Conservation (phyloP, 2,329 filamentous ascomycete genomes). For the Tolypocladium amazonense region DNA sequence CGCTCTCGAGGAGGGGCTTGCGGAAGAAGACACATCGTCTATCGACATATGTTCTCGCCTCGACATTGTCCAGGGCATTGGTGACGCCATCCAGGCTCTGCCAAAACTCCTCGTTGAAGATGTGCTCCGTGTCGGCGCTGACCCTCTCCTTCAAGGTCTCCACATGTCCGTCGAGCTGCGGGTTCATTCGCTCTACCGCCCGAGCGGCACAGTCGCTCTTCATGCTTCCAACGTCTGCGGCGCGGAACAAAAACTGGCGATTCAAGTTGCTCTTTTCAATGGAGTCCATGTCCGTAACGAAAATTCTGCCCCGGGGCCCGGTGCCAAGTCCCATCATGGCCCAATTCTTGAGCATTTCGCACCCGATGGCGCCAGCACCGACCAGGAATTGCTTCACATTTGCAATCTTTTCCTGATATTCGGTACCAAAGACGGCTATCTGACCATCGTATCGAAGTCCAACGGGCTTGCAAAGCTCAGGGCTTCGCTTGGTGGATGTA, state of each 20-base stretch:
- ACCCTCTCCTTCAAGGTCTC: conserved; percentile 80
- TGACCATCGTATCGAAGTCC: conserved; percentile 91
- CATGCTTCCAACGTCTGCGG: conserved; percentile 86
- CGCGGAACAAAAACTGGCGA: conserved; percentile 89
- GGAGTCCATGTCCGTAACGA: conserved; percentile 93
- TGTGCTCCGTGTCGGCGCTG: conserved; percentile 79
- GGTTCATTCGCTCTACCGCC: conserved; percentile 93
- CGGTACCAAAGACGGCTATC: conserved; percentile 87
- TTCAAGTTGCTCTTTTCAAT: conserved; percentile 99
- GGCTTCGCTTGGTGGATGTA: conserved; percentile 59
- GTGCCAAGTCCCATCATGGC: conserved; percentile 94
- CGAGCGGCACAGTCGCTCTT: conserved; percentile 92
- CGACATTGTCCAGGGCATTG: conserved; percentile 94
- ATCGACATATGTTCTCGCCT: conserved; percentile 93
- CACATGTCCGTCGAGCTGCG: conserved; percentile 80
- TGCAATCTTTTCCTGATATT: conserved; percentile 87
- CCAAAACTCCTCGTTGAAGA: conserved; percentile 96
- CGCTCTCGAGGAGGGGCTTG: conserved; percentile 91
- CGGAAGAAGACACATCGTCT: conserved; percentile 96
- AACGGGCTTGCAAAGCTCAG: conserved; percentile 78
- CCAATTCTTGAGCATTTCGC: conserved; percentile 99
- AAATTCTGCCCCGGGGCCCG: conserved; percentile 80
- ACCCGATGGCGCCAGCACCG: conserved; percentile 92
- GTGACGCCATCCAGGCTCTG: conserved; percentile 78
- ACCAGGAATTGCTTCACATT: conserved; percentile 91